Percentiles rank a stretch among this genome's conserved stretches.
These are phyloP conservation scores for Phytophthora aleatoria DNA, from an alignment of 352 stramenopile genomes.

Conservation along the genomic window DNA sequence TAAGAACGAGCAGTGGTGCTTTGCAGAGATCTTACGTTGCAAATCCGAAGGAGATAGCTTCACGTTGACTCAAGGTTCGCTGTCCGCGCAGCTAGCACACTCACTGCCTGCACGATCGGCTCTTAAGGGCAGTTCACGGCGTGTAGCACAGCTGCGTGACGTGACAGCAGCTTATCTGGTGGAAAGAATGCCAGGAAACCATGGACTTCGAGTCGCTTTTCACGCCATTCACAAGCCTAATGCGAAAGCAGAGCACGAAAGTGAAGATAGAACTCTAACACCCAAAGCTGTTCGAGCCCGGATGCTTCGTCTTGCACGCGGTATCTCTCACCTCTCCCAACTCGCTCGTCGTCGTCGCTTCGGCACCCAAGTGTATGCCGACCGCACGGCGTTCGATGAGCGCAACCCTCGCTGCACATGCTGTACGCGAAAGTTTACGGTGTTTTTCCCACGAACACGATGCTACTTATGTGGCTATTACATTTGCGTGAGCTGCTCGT, in stretches of 20 bases:
- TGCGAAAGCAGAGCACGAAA: background rate
- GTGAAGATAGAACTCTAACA: background rate
- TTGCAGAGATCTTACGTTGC: conserved; percentile 33
- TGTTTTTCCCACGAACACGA: conserved; percentile 14
- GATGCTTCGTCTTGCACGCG: conserved; percentile 25
- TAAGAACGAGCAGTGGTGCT: conserved; percentile 51
- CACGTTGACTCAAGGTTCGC: conserved; percentile 26
- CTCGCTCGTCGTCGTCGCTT: conserved; percentile 32
- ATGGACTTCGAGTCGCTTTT: conserved; percentile 41
- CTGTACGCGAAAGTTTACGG: conserved; percentile 27
- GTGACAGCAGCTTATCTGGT: conserved; percentile 38
- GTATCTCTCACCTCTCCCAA: conserved; percentile 21
- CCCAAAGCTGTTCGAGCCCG: conserved; percentile 12
- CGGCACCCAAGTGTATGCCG: conserved; percentile 31
- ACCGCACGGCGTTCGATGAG: conserved; percentile 27
- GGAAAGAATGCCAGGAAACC: conserved; percentile 28
- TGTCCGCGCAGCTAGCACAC: conserved; percentile 4
- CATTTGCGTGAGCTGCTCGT: conserved; percentile 29
- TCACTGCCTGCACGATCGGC: conserved; percentile 22
- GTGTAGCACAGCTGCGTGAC: conserved; percentile 44
- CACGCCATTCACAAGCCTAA: conserved; percentile 29
- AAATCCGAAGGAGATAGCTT: conserved; percentile 20
- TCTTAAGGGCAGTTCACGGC: conserved; percentile 8
- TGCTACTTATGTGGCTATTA: conserved; percentile 40
- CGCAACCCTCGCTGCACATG: conserved; percentile 36